Evolutionary conservation across 2,329 filamentous ascomycete species (phyloP).

Genomic region (Aspergillus aculeatinus): DNA sequence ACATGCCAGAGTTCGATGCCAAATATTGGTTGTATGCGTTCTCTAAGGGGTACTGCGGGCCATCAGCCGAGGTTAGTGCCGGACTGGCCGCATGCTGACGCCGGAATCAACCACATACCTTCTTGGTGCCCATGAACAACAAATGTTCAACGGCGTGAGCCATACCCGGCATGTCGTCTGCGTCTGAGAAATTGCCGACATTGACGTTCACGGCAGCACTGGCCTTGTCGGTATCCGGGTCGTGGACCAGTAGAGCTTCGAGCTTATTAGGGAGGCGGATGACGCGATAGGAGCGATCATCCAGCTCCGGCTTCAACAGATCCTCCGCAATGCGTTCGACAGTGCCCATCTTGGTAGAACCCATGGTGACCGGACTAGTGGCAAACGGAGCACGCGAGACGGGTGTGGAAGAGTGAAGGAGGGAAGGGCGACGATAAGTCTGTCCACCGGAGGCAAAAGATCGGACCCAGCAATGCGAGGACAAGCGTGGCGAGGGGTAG

Average conservation of each 20-base stretch:
- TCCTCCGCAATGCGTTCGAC: constrained; percentile 61
- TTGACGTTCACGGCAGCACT: constrained; percentile 94
- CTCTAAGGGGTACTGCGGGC: constrained; percentile 74
- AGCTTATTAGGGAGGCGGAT: constrained; percentile 81
- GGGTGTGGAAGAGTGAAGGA: constrained; percentile 19
- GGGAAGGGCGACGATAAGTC: neutral
- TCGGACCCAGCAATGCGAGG: constrained; percentile 13
- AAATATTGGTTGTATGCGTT: constrained; percentile 96
- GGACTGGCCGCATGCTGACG: neutral
- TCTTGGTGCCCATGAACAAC: constrained; percentile 97
- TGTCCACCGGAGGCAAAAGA: constrained; percentile 7
- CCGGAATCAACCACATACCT: constrained; percentile 51
- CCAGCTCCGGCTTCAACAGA: constrained; percentile 78
- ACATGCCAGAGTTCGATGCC: constrained; percentile 82
- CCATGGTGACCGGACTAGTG: constrained; percentile 19
- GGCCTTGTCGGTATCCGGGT: constrained; percentile 93
- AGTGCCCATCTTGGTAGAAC: constrained; percentile 28
- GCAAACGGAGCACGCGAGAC: constrained; percentile 21
- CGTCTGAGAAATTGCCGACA: constrained; percentile 92
- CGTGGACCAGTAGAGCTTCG: constrained; percentile 88
- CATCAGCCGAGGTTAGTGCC: neutral
- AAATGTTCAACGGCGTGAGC: constrained; percentile 95
- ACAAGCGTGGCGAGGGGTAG: constrained; percentile 18
- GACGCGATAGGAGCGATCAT: constrained; percentile 85
- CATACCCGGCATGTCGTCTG: constrained; percentile 87